These are phyloP conservation scores for Boletus rubescentipes DNA, from an alignment of 768 basidiomycete species.

Conservation along the genomic window DNA sequence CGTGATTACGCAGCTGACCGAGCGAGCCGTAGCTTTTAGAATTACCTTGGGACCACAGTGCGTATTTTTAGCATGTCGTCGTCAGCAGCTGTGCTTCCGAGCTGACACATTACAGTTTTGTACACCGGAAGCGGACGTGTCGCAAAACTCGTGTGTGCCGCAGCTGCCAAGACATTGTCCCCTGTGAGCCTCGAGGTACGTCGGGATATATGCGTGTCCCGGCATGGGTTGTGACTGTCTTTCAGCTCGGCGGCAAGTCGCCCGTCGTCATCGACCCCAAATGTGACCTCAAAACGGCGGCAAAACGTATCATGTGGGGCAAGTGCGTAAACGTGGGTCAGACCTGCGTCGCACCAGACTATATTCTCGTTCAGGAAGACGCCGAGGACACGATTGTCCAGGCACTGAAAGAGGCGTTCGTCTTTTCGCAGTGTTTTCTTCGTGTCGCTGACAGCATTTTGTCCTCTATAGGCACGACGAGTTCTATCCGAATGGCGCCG, in stretches of 20 bases:
- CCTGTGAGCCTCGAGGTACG: constrained; percentile 60
- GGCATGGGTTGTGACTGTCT: not conserved
- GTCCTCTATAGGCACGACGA: constrained; percentile 19
- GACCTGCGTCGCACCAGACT: constrained; percentile 67
- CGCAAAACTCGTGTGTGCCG: constrained; percentile 63
- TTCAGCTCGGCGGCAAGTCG: constrained; percentile 67
- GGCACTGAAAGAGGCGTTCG: constrained; percentile 45
- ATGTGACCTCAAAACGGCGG: constrained; percentile 63
- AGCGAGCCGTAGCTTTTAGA: constrained; percentile 55
- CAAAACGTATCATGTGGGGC: constrained; percentile 81
- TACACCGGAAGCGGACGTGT: constrained; percentile 67
- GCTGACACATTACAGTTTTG: constrained; percentile 24
- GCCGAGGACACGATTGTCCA: constrained; percentile 40
- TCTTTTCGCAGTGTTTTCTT: not conserved
- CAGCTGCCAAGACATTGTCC: constrained; percentile 76
- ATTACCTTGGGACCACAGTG: constrained; percentile 65
- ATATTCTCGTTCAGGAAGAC: constrained; percentile 44
- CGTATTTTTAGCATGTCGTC: not conserved
- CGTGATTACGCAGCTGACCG: not conserved
- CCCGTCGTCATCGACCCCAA: constrained; percentile 73
- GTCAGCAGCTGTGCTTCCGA: not conserved
- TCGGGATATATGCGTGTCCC: not conserved
- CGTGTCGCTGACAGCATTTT: not conserved
- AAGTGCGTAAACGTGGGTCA: constrained; percentile 76
- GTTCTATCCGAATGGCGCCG: constrained; percentile 45